Percentiles rank a stretch among this genome's conserved stretches.
Evolutionary conservation across 208 protist species (phyloP).

Genomic region (Leishmania major): DNA sequence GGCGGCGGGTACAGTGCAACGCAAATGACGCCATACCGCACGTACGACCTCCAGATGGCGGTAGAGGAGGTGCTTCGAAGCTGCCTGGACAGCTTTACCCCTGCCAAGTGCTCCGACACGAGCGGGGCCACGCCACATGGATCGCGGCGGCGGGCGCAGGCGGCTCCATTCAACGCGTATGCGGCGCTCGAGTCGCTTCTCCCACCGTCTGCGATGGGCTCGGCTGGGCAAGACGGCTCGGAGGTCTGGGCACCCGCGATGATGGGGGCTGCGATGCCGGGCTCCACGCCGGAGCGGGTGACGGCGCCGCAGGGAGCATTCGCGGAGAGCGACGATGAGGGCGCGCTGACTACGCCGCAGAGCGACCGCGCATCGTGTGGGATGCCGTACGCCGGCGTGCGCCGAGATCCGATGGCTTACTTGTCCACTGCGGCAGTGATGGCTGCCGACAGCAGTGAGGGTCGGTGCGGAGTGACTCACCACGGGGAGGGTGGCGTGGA

Average conservation of each 20-base stretch:
- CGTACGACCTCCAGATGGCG: slow-evolving; percentile 27
- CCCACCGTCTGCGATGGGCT: background rate
- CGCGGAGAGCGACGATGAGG: slow-evolving; percentile 53
- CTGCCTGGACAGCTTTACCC: slow-evolving; percentile 29
- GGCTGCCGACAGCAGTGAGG: background rate
- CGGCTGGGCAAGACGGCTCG: background rate
- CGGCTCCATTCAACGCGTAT: slow-evolving; percentile 10
- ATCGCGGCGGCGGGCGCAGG: background rate
- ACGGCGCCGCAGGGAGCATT: slow-evolving; percentile 26
- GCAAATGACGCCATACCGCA: slow-evolving; percentile 5
- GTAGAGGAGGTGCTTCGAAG: slow-evolving; percentile 42
- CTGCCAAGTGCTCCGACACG: slow-evolving; percentile 17
- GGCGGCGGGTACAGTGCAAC: background rate
- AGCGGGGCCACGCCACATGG: slow-evolving; percentile 4
- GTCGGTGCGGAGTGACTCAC: background rate
- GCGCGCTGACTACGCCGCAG: slow-evolving; percentile 8
- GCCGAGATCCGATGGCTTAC: slow-evolving; percentile 25
- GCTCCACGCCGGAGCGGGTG: slow-evolving; percentile 19
- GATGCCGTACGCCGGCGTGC: slow-evolving; percentile 12
- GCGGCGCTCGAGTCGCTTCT: slow-evolving; percentile 19
- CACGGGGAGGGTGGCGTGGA: background rate
- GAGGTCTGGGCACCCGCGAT: slow-evolving; percentile 9
- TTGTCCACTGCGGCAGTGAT: slow-evolving; percentile 19
- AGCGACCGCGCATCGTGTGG: slow-evolving; percentile 5
- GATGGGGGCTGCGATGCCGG: slow-evolving; percentile 11